Base-by-base conservation (phyloP, 2,329 filamentous ascomycete species). In the Arthrobotrys musiformis region DNA sequence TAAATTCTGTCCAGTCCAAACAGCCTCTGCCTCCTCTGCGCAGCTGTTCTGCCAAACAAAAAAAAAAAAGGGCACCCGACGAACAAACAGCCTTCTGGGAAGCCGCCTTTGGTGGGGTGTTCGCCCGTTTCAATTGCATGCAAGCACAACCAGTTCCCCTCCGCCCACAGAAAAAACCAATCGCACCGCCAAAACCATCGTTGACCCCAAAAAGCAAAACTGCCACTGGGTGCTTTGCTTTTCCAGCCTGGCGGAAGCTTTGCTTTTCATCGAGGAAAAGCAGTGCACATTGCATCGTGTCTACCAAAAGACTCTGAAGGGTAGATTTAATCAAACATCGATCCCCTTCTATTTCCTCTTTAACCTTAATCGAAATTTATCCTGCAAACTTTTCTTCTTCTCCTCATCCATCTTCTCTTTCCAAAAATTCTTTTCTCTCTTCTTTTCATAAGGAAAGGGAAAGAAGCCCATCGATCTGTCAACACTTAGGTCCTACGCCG, bases 81-180 rank as follows among this genome's bases (percentile, higher is more conserved):
- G 54, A 63, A 72, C 58, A 64, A 72, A 64, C 68, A 62, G 56
- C 67, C 48, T 42, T 28, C 26, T 58, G 54, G 19, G 28, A 69
- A 58, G 56, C 63, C 56, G 70, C 63, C 56, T 75, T 56, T 69
- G 48, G 70, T 75, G 70, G 70, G 70, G 63, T 69, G 33, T 61
- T 17, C 33, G 42, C 44, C 40, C 28, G 24, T 52, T 11, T 33
- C 48, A 19, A 30, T 42, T 15, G 35, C 35, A 42, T 15, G 15
- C 40, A 40, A 46, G 24, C 26, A 26, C 46, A 40, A 37, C n/a
- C 42, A 8, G 7, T 37, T 42, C 35, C 13, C 13, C n/a, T 22
- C 19, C 13, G 44, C 44, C 30, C 17, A 17, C 24, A 42, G 17
- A 40, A 24, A 28, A 48, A 30, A 33, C 54, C 54, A 58, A 58